Evolutionary conservation across 768 basidiomycete genomes (phyloP).

Genomic region (Coprinellus micaceus): DNA sequence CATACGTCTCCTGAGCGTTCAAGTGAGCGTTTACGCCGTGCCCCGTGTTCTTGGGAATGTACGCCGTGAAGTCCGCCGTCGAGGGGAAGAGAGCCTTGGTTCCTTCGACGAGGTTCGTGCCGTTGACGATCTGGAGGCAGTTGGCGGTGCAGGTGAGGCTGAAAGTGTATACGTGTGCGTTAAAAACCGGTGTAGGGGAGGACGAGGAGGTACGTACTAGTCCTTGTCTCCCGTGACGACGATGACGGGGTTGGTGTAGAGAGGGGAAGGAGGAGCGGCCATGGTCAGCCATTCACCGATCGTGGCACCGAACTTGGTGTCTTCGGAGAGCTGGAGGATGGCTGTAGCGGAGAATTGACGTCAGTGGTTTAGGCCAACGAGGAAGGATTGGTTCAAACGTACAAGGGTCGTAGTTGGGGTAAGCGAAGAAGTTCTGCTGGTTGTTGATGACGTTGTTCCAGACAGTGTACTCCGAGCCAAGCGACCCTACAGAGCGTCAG

Average conservation of each 20-base stretch:
- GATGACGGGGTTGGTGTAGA: neutral
- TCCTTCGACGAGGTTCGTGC: neutral
- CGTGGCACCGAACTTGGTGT: neutral
- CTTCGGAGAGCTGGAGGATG: neutral
- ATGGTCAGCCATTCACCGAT: neutral
- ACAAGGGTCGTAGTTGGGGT: neutral
- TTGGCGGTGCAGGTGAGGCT: too few species aligned
- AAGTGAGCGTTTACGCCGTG: constrained; percentile 18
- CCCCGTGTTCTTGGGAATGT: constrained; percentile 15
- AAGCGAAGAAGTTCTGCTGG: neutral
- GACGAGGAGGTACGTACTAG: neutral
- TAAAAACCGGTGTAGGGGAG: neutral
- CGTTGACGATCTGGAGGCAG: neutral
- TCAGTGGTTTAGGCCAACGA: neutral
- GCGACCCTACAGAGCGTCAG: neutral
- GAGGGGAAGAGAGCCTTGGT: constrained; percentile 13
- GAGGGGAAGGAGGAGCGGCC: neutral
- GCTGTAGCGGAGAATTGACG: neutral
- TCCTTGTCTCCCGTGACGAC: neutral
- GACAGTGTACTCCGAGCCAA: neutral
- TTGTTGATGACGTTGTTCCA: neutral
- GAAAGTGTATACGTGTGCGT: neutral
- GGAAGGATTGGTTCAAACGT: neutral
- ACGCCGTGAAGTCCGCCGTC: constrained; percentile 4
- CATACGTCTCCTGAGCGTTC: constrained; percentile 11